Base-by-base conservation (phyloP, 208 protist genomes). In the Endotrypanum monterogeii region DNA sequence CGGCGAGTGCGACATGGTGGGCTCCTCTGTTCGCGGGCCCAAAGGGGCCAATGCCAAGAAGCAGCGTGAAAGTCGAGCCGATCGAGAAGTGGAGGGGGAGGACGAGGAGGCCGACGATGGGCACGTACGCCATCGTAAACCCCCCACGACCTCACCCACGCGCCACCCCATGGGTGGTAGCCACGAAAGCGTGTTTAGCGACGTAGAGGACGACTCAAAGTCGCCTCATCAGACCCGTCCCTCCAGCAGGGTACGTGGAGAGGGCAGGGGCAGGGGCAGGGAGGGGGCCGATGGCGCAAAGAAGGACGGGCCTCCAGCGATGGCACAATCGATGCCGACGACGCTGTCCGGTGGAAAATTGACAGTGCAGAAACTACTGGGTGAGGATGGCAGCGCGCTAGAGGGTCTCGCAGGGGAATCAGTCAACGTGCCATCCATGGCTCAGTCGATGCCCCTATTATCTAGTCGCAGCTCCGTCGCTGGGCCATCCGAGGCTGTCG, bases 101-200 rank as follows among this genome's bases (percentile, higher is more conserved):
- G 76, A 76, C 61, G 67, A 48, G 41, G 77, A 77, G 56, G 67
- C 66, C 16, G 81, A 71, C 37, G 75, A 61, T 44, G 72, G 70
- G 60, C 52, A 44, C 14, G 35, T 37, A 4, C 71, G 73, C 52
- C 37, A 67, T 30, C 56, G 39, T 67, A 74, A 71, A 73, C 76
- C 76, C 18, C 70, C 76, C 9, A 52, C 20, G 50, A 81, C 76
- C 16, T 81, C 71, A 0, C 63, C 65, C 7, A 73, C 76, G 5
- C 76, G 54, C 50, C 65, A 44, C 51, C 52, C 37, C 41, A 52
- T 71, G 30, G n/a, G 16, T 12, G 41, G 65, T 23, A 75, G 57
- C 67, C 67, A 58, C 35, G 46, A 66, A 2, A 76, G 76, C 61
- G 84, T 78, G 14, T 66, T 73, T 73, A 76, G 82, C 50, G 67